Base-by-base conservation (phyloP, 352 stramenopile genomes). In the Pythium guiyangense region DNA sequence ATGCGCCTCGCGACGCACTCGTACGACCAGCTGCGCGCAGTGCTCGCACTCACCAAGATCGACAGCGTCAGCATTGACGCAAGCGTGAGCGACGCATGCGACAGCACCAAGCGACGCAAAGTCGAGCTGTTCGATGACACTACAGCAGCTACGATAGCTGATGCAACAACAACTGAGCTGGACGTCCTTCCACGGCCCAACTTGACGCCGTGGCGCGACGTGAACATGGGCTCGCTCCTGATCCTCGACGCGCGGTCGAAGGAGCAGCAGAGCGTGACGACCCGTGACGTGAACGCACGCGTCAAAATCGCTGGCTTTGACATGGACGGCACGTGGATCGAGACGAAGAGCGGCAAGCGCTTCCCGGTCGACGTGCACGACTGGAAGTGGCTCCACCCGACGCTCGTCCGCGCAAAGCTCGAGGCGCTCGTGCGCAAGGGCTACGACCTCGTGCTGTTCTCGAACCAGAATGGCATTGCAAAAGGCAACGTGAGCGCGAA, bases 391-490 rank as follows among this genome's bases (percentile, higher is more conserved):
- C 82, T 91, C 56, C 74, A 95, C 68, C 60, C 79, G 6, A 78
- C 66, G 10, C 66, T 67, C 6, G 84, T 92, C n/a, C 56, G 52
- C 1, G 39, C 68, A 0, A 91, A 86, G 50, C 65, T 95, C 20
- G 37, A 60, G 27, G 59, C 79, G 22, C 62, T 93, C 29, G 64
- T 61, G 15, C 52, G 54, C 9, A 63, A 81, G 9, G 79, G 77
- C 0, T 92, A 75, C 56, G 64, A 66, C 39, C 60, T 95, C 15
- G 70, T 80, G 6, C 75, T 95, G 34, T 79, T 93, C 47, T 95
- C 85, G 22, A 95, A 95, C 68, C 85, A 95, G 57, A 91, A 92
- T 37, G 85, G 85, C 11, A 69, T 95, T 25, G 78, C 77, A 39
- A 91, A 89, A 62, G 84, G 85, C 45, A 89, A 92, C 27, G 76